Evolutionary conservation across 768 basidiomycete species (phyloP).

Genomic region (Leccinum ochraceum): DNA sequence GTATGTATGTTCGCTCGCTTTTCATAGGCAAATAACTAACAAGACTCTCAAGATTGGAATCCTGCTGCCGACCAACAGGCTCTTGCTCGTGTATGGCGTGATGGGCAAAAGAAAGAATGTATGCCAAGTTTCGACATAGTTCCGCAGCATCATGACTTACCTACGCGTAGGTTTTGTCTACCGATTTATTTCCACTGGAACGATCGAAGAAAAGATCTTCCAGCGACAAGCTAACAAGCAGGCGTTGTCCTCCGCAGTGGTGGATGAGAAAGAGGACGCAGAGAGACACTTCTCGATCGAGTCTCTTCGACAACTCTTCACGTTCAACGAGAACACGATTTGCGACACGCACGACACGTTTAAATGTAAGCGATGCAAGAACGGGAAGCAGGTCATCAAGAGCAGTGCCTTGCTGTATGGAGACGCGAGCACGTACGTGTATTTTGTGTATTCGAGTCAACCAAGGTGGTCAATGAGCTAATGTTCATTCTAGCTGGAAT

Average conservation of each 20-base stretch:
- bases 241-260: slow-evolving; percentile 95
- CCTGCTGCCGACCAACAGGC: slow-evolving; percentile 99
- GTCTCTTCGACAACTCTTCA: slow-evolving; percentile 85
- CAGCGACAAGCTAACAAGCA: slow-evolving; percentile 97
- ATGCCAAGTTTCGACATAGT: slow-evolving; percentile 27
- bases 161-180: slow-evolving; percentile 85
- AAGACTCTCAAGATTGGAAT: slow-evolving; percentile 79
- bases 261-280: slow-evolving; percentile 94
- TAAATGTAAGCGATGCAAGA: slow-evolving; percentile 90
- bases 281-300: slow-evolving; percentile 95
- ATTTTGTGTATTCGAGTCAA: slow-evolving; percentile 1
- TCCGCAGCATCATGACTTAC: not conserved
- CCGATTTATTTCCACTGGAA: slow-evolving; percentile 91
- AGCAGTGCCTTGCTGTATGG: slow-evolving; percentile 89
- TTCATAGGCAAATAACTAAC: not conserved
- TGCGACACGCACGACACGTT: slow-evolving; percentile 98
- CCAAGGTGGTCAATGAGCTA: not conserved
- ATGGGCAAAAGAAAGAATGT: slow-evolving; percentile 99
- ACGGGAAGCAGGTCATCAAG: slow-evolving; percentile 83
- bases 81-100: slow-evolving; percentile 97
- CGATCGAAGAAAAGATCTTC: slow-evolving; percentile 99
- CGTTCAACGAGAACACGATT: slow-evolving; percentile 81
- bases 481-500: slow-evolving; percentile 76
- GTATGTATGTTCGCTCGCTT: slow-evolving; percentile 39
- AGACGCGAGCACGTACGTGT: slow-evolving; percentile 94